Conservation (phyloP, 2,329 filamentous ascomycete genomes). For the Aspergillus quadricinctus region DNA sequence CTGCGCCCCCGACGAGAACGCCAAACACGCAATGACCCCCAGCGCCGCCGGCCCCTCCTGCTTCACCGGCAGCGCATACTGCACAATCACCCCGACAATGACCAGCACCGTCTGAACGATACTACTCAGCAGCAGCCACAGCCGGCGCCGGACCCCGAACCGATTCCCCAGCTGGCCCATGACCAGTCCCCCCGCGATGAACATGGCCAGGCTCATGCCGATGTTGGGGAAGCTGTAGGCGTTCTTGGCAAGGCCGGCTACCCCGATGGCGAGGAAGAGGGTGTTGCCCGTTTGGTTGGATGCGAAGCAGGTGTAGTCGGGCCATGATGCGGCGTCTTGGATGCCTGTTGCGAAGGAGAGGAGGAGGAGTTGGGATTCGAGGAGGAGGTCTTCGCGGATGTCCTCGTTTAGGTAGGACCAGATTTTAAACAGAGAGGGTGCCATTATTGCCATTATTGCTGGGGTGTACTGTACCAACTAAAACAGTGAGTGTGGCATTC, state of each 20-base stretch:
- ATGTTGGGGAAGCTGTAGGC: constrained; percentile 54
- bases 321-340: constrained; percentile 56
- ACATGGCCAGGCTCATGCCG: constrained; percentile 52
- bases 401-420: constrained; percentile 10
- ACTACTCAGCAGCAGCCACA: constrained; percentile 54
- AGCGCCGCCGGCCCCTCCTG: constrained; percentile 41
- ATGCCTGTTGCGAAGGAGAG: constrained; percentile 39
- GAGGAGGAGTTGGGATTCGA: constrained; percentile 35
- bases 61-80: constrained; percentile 34
- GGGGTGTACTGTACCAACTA: no score
- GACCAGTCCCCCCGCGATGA: constrained; percentile 51
- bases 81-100: constrained; percentile 49
- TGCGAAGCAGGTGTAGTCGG: constrained; percentile 59
- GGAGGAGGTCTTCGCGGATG: constrained; percentile 17
- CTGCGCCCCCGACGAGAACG: constrained; percentile 55
- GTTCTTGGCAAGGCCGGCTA: constrained; percentile 46
- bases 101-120: constrained; percentile 53
- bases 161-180: constrained; percentile 56
- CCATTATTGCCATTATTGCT: no score
- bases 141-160: constrained; percentile 47
- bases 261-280: constrained; percentile 54
- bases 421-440: neutral
- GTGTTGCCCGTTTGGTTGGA: constrained; percentile 65
- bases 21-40: constrained; percentile 48
- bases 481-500: no score